These are phyloP conservation scores for Quercus suber DNA, from an alignment of 306 rosid species.

Conservation along the genomic window DNA sequence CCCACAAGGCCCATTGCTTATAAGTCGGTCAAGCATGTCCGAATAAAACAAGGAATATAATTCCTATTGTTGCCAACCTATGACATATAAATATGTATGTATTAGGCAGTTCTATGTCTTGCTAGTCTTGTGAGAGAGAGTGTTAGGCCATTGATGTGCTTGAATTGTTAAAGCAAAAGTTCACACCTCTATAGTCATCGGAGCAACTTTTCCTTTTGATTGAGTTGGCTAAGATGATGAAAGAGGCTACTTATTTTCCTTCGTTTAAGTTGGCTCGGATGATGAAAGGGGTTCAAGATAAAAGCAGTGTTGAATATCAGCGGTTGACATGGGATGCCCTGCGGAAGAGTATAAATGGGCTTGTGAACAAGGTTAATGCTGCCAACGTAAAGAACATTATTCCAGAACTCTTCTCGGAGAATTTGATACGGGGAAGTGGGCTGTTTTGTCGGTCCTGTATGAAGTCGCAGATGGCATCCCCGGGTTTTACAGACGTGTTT, in stretches of 20 bases:
- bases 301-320: slow-evolving; percentile 80
- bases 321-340: slow-evolving; percentile 95
- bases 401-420: slow-evolving; percentile 77
- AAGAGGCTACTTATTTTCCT: slow-evolving; percentile 78
- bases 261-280: slow-evolving; percentile 86
- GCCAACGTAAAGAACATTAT: slow-evolving; percentile 81
- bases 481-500: slow-evolving; percentile 83
- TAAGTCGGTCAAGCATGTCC: too few relatives aligned
- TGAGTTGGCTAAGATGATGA: slow-evolving; percentile 89
- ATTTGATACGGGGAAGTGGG: slow-evolving; percentile 86
- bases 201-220: neutral
- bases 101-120: too few relatives aligned
- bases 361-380: slow-evolving; percentile 92
- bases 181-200: too few relatives aligned
- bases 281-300: slow-evolving; percentile 87
- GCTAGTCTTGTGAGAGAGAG: too few relatives aligned
- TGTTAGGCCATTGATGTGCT: too few relatives aligned
- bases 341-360: slow-evolving; percentile 88
- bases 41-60: too few relatives aligned
- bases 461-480: slow-evolving; percentile 96
- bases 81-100: too few relatives aligned
- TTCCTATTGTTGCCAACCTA: too few relatives aligned
- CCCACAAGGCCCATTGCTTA: too few relatives aligned
- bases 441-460: slow-evolving; percentile 89
- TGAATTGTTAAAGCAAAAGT: too few relatives aligned